Evolutionary conservation across 108 stramenopile species (phyloP), one percentile per base, ranked within the genome.

Genomic region (Fistulifera solaris): DNA sequence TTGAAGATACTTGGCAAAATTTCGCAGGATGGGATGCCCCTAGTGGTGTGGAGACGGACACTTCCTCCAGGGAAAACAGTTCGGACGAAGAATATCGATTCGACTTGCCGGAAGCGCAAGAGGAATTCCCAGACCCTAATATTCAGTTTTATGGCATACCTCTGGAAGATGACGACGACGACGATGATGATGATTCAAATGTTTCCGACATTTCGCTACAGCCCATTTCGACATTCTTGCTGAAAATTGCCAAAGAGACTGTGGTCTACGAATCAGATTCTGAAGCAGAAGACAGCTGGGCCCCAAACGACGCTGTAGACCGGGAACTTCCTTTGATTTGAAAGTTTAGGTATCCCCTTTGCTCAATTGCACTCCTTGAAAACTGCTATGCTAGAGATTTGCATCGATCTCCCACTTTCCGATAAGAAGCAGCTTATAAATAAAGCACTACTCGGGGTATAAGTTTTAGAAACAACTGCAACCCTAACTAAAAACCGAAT

Each of bases 201-300:
- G 21, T 19, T 18, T 19, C 19, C 26, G 35, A n/a, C 35, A 2
- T 43, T 31, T 18, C 23, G 15, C 17, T 31, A 11, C 17, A 14
- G 2, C 26, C 50, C 27, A 22, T 65, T 49, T 40, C 57, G 19
- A 57, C 65, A 6, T 75, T 69, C 54, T 49, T 76, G 23, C 38
- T 52, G 18, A 38, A 40, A 12, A 47, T 77, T 46, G 70, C 76
- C 15, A 35, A 56, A n/a, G 59, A 77, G 47, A 50, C 62, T 27
- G 70, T 77, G 4, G 27, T 31, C 0, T 77, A 64, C 59, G 76
- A 77, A 25, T 48, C 55, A 2, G 76, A 77, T 62, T 71, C 70
- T 14, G 76, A 77, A 16, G 76, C 76, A 10, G 49, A 38, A n/a
- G 76, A 77, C 58, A 71, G 70, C 31, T 77, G 76, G 76, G 76